Conservation (phyloP, 1,284 basidiomycete species). For the Cutaneotrichosporon spelunceum region DNA sequence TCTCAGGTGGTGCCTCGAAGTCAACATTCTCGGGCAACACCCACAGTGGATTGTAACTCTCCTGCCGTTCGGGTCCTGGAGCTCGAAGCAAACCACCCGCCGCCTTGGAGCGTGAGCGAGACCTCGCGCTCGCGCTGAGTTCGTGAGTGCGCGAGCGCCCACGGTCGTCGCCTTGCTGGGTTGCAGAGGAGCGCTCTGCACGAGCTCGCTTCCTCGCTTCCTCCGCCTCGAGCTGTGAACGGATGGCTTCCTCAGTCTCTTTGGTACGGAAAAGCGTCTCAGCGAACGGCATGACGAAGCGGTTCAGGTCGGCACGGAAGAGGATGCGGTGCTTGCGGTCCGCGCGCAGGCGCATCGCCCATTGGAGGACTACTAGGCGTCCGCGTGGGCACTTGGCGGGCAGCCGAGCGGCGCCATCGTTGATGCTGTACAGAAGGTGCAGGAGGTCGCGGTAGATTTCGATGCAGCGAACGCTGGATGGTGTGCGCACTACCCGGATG, state of each 20-base stretch:
- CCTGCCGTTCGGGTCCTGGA: conserved; percentile 27
- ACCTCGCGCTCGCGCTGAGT: conserved; percentile 42
- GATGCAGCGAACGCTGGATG: conserved; percentile 52
- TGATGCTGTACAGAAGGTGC: conserved; percentile 47
- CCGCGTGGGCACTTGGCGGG: conserved; percentile 59
- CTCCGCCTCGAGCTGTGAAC: conserved; percentile 34
- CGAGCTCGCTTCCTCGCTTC: conserved; percentile 28
- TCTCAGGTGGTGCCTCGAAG: conserved; percentile 64
- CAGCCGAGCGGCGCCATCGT: conserved; percentile 30
- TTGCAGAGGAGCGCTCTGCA: conserved; percentile 15
- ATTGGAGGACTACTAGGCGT: conserved; percentile 74
- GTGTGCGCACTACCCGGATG: conserved; percentile 42
- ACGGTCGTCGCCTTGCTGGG: conserved; percentile 30
- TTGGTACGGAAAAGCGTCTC: conserved; percentile 47
- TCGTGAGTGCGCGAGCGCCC: conserved; percentile 30
- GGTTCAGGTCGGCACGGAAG: conserved; percentile 57
- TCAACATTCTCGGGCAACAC: conserved; percentile 68
- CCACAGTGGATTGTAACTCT: conserved; percentile 66
- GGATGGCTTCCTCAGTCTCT: conserved; percentile 38
- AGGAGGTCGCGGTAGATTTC: conserved; percentile 54
- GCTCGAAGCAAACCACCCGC: conserved; percentile 22
- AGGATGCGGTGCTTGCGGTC: conserved; percentile 88
- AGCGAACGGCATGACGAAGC: conserved; percentile 45
- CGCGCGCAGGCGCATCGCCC: conserved; percentile 82
- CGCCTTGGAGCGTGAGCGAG: conserved; percentile 67